Base-by-base conservation (phyloP, 1,284 basidiomycete genomes). In the Malassezia slooffiae region DNA sequence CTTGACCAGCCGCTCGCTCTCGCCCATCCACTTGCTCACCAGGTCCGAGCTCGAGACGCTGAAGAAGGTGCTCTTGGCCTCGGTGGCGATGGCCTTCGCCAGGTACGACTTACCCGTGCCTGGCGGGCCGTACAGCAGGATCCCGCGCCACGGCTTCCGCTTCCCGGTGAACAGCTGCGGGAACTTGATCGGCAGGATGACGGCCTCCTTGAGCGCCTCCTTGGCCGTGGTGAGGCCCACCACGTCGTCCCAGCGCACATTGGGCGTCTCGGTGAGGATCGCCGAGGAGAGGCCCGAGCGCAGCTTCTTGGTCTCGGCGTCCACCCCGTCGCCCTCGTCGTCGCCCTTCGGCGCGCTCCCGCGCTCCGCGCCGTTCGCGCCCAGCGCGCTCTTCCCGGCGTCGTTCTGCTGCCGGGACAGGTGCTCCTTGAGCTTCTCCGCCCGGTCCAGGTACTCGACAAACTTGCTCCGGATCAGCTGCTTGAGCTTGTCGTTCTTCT, bases 11-110 rank as follows among this genome's bases (percentile, higher is more conserved):
- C 53, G 76, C 73, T 97, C 91, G 16, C 85, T 90, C 72, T 97
- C 91, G 56, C 91, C 91, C 76, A 96, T 93, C 91, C 91, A 97
- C 72, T 97, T 97, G 72, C 86, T 91, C 44, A 97, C 93, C 41
- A 97, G 75, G 68, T 97, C 93, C 70, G 82, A 84, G 38, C 85
- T 89, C 60, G 84, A 88, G 50, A 97, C 88, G 58, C 84, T 88
- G 74, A 93, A 97, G 77, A 97, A 97, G 13, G 91, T 96, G 40
- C 87, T 57, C 74, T 97, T 96, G 46, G 91, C 88, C 72, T 97
- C 91, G 15, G 91, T 97, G 17, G 91, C 93, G 30, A 97, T 91
- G 0, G 93, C 91, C 72, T 97, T 97, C 2, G 91, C 91, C 31
- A 97, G 77, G 70, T 82, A 96, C 41, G 82, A 85, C 74, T 69